These are phyloP conservation scores for Theobroma grandiflorum DNA, from an alignment of 441 rosid genomes.

Conservation along the genomic window DNA sequence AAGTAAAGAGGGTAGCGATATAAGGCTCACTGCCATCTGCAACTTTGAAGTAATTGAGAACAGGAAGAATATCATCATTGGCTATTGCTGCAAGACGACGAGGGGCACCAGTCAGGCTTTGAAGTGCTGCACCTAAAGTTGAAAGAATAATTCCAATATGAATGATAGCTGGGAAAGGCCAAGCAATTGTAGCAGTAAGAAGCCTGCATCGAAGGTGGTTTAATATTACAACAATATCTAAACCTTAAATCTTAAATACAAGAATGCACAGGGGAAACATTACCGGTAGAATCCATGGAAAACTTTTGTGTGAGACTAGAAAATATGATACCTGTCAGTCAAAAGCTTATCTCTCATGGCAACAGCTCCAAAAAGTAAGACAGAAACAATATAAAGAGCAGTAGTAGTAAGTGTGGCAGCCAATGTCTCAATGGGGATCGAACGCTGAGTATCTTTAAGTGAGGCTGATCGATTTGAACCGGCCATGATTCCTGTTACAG, in stretches of 20 bases:
- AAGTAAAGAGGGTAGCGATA: slow-evolving; percentile 90
- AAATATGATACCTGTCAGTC: slow-evolving; percentile 81
- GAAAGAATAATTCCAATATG: slow-evolving; percentile 96
- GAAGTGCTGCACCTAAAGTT: slow-evolving; percentile 99
- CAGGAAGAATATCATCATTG: slow-evolving; percentile 97
- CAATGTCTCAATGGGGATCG: slow-evolving; percentile 94
- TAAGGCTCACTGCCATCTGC: slow-evolving; percentile 91
- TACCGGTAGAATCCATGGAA: background rate
- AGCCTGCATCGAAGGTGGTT: slow-evolving; percentile 64
- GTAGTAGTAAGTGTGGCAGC: slow-evolving; percentile 94
- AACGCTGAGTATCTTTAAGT: slow-evolving; percentile 96
- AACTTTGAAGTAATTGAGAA: slow-evolving; percentile 94
- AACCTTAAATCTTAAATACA: background rate
- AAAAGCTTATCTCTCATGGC: slow-evolving; percentile 90
- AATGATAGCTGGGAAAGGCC: slow-evolving; percentile 93
- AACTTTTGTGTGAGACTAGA: background rate
- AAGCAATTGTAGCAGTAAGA: slow-evolving; percentile 95
- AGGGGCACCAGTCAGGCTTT: slow-evolving; percentile 98
- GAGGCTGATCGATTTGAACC: slow-evolving; percentile 98
- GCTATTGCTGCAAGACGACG: slow-evolving; percentile 98
- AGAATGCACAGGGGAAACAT: background rate
- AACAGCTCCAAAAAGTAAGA: slow-evolving; percentile 84
- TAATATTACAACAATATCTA: slow-evolving; percentile 25
- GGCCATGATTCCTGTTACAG: slow-evolving; percentile 99
- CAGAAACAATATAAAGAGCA: slow-evolving; percentile 74